Percentiles rank a stretch among this genome's conserved stretches.
These are phyloP conservation scores for Fraxinus velutina DNA, from an alignment of 305 asterid genomes.

Conservation along the genomic window DNA sequence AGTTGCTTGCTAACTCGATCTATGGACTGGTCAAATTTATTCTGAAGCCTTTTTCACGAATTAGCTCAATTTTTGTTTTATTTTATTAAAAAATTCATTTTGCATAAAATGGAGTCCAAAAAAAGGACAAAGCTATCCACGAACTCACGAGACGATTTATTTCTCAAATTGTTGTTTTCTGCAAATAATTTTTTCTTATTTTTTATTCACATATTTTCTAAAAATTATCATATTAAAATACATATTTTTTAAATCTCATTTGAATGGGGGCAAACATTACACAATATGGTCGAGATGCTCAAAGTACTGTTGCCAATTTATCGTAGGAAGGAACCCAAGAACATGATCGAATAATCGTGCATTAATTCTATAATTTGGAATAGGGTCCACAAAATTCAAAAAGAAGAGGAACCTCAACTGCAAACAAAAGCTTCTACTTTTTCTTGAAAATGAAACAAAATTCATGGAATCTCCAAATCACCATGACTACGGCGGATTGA, in stretches of 20 bases:
- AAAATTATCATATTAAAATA: too few relatives aligned
- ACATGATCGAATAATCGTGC: background rate
- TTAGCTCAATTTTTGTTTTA: too few relatives aligned
- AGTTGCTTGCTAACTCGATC: background rate
- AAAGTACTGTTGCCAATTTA: background rate
- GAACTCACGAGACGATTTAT: too few relatives aligned
- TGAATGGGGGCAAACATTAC: too few relatives aligned
- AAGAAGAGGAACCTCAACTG: background rate
- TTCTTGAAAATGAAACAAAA: background rate
- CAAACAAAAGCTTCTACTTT: background rate
- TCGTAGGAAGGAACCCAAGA: background rate
- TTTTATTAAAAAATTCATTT: too few relatives aligned
- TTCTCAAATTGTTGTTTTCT: too few relatives aligned
- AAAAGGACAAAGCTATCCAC: too few relatives aligned
- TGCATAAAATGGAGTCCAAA: too few relatives aligned
- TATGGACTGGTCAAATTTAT: background rate
- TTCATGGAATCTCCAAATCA: constrained; percentile 20
- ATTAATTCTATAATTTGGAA: background rate
- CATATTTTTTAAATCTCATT: background rate
- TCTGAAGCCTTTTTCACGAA: background rate
- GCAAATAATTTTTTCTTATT: too few relatives aligned
- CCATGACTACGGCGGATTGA: constrained; percentile 16
- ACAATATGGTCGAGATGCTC: background rate
- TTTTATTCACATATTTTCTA: background rate
- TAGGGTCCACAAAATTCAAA: background rate